Base-by-base conservation (phyloP, 805 yeast species). In the Spathaspora boniae region DNA sequence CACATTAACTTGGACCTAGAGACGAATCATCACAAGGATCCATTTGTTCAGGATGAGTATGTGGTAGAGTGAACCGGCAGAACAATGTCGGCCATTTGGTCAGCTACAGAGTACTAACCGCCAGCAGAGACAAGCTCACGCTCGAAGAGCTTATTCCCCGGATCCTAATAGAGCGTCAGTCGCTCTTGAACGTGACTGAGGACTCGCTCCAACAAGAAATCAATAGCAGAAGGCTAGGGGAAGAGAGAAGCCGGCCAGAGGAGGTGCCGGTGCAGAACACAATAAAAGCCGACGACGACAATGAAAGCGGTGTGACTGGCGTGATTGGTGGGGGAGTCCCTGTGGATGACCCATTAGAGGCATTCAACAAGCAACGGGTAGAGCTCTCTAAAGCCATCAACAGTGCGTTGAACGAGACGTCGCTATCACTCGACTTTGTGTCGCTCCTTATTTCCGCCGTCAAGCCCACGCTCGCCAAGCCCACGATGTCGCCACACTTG, bases 401-500 rank as follows among this genome's bases (percentile, higher is more conserved):
- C 36, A 57, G 77, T 0, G 95, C 98, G 2, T 65, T 86, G 46
- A 93, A 91, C 54, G 97, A 93, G 53, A 80, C 95, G 0, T 88
- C 96, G 0, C 59, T 93, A 25, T 81, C 95, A 1, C 64, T 89
- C 38, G 98, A 91, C 53, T 85, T 89, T 44, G 82, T 91, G 1
- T 86, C 96, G 1, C 67, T 91, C 41, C 63, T 93, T 39, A 72
- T 91, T 28, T 83, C 96, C 14, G 74, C 86, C 8, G 77, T 78
- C 8, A 73, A 93, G 43, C 96, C 96, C 1, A 86, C 86, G 14
- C 83, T 91, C 2, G 95, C 94, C 2, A 74, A 83, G 22, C 70
- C 88, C 2, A 86, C 97, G 2, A 86, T 91, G 78, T 87, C 96
- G 1, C 87, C 94, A 0, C 88, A 78, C 54, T 62, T 88, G 43